Percentiles rank a stretch among this genome's conserved stretches.
phyloP scores from a whole-genome alignment of 306 rosid genomes.

The Glycine tomentella region DNA sequence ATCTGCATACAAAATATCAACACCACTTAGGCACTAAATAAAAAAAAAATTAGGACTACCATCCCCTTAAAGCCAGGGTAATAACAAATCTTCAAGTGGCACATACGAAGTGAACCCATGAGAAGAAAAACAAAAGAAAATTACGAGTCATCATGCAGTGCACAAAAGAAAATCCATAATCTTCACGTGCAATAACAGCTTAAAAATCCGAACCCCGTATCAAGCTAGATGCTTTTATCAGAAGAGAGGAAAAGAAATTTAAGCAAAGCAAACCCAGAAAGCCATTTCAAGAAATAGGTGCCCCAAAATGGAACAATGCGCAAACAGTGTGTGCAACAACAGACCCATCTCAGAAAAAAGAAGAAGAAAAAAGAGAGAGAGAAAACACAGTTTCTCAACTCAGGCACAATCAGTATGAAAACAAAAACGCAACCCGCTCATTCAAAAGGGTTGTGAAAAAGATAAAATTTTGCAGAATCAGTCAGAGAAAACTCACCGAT shows the following conservation, averaged over 20 bases:
- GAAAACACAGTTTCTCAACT: background rate
- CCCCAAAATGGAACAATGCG: constrained; percentile 44
- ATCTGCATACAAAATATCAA: constrained; percentile 30
- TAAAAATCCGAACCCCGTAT: constrained; percentile 29
- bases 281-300: constrained; percentile 42
- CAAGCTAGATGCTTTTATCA: constrained; percentile 34
- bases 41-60: constrained; percentile 16
- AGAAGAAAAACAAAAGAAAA: constrained; percentile 32
- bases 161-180: constrained; percentile 28
- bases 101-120: constrained; percentile 19
- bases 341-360: constrained; percentile 21
- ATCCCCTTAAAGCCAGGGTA: constrained; percentile 12
- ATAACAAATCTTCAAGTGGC: constrained; percentile 6
- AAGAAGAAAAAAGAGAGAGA: background rate
- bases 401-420: constrained; percentile 26
- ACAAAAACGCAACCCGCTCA: constrained; percentile 42
- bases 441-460: constrained; percentile 40
- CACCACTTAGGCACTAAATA: constrained; percentile 24
- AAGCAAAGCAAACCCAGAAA: constrained; percentile 40
- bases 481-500: constrained; percentile 66
- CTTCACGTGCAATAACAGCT: constrained; percentile 25
- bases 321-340: constrained; percentile 40
- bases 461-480: constrained; percentile 11
- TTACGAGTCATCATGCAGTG: constrained; percentile 14
- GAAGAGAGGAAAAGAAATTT: constrained; percentile 1